Evolutionary conservation across 2,329 filamentous ascomycete genomes (phyloP).

Genomic region (Amauroascus verrucosus): DNA sequence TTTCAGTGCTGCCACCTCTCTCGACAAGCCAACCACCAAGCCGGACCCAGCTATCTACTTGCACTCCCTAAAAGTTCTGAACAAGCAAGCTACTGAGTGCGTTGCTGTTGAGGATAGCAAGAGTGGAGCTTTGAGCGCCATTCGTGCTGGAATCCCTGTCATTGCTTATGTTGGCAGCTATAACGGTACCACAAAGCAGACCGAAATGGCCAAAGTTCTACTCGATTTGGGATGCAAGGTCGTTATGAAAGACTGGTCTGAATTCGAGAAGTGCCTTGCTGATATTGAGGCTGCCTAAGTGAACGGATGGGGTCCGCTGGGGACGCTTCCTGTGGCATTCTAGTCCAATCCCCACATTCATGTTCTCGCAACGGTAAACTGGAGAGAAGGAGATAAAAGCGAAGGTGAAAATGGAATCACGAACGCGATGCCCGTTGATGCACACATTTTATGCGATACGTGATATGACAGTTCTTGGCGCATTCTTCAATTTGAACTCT

Average conservation of each 20-base stretch:
- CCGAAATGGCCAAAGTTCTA: slow-evolving; percentile 55
- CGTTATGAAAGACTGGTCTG: slow-evolving; percentile 46
- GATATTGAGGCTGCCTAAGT: slow-evolving; percentile 30
- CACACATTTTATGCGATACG: slow-evolving; percentile 3
- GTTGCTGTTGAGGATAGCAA: slow-evolving; percentile 83
- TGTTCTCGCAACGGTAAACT: background rate
- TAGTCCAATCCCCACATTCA: background rate
- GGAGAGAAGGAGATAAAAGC: too few relatives aligned
- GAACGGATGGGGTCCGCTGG: background rate
- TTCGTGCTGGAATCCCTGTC: slow-evolving; percentile 66
- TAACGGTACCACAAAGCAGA: slow-evolving; percentile 46
- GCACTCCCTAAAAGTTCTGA: slow-evolving; percentile 62
- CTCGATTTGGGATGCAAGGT: slow-evolving; percentile 51
- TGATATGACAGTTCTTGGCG: background rate
- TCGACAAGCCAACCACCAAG: slow-evolving; percentile 74
- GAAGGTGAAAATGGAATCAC: background rate
- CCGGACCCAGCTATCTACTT: slow-evolving; percentile 84
- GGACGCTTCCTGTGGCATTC: background rate
- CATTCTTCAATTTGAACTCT: background rate
- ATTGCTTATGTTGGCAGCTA: slow-evolving; percentile 83
- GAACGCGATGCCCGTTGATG: slow-evolving; percentile 5
- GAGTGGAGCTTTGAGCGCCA: slow-evolving; percentile 67
- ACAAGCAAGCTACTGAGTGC: slow-evolving; percentile 59
- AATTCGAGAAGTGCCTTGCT: slow-evolving; percentile 36
- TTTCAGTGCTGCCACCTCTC: slow-evolving; percentile 71